A percentile compares a stretch with the other conserved stretches of the same genome.
Evolutionary conservation across 306 rosid species (phyloP).

Genomic region (Hippophae gyantsensis): DNA sequence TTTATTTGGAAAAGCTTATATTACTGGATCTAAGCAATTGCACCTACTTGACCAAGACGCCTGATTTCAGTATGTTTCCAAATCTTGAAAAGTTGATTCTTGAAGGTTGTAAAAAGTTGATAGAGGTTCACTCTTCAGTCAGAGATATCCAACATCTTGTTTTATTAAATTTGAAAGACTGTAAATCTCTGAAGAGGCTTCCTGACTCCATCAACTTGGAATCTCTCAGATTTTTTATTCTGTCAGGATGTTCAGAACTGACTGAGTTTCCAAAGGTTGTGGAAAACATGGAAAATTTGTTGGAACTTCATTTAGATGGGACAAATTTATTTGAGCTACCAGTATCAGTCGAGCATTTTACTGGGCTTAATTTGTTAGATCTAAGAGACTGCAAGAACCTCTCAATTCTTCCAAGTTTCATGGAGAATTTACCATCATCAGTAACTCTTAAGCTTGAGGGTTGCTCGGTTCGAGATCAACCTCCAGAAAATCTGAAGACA

Average conservation of each 20-base stretch:
- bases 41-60: not conserved
- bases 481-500: conserved; percentile 10
- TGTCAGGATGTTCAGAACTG: not conserved
- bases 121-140: not conserved
- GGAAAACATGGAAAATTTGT: conserved; percentile 6
- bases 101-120: not conserved
- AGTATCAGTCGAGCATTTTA: conserved; percentile 7
- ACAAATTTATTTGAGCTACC: not conserved
- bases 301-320: conserved; percentile 12
- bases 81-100: not conserved
- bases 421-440: conserved; percentile 1
- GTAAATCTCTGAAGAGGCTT: not conserved
- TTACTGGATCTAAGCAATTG: not conserved
- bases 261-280: not conserved
- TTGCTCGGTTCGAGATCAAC: not conserved
- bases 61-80: not conserved
- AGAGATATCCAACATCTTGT: not conserved
- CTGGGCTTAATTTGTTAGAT: conserved; percentile 5
- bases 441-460: conserved; percentile 3
- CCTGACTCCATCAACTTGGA: not conserved
- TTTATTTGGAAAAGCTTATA: not conserved
- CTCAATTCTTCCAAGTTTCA: not conserved
- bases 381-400: conserved; percentile 6
- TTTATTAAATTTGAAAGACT: not conserved
- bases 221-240: not conserved